Percentiles rank a stretch among this genome's conserved stretches.
Conservation (phyloP, 768 basidiomycete genomes). For the Exsudoporus frostii region DNA sequence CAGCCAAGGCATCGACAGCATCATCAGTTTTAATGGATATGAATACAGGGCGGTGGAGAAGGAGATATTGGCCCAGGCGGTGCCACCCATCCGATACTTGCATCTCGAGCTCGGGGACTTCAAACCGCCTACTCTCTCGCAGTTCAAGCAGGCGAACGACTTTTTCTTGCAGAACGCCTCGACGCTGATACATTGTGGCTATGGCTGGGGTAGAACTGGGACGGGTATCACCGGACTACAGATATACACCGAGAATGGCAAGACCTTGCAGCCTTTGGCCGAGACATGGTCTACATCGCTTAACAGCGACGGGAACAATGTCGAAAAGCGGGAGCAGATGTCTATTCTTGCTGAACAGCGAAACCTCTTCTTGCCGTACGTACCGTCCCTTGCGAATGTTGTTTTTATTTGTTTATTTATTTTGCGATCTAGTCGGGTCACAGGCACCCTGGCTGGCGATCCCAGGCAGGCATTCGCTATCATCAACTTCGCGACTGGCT, state of each 20-base stretch:
- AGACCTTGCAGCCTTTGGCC: not conserved
- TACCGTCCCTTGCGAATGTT: not conserved
- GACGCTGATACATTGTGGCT: slow-evolving; percentile 16
- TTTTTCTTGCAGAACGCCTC: slow-evolving; percentile 10
- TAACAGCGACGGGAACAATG: not conserved
- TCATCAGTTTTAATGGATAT: slow-evolving; percentile 20
- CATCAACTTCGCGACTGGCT: slow-evolving; percentile 8
- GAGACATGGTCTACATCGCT: not conserved
- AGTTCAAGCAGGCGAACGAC: slow-evolving; percentile 14
- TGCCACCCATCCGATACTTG: slow-evolving; percentile 11
- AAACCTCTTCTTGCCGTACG: slow-evolving; percentile 3
- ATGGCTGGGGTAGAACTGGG: slow-evolving; percentile 7
- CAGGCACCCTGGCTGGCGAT: not conserved
- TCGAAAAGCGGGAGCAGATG: slow-evolving; percentile 5
- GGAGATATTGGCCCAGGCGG: not conserved
- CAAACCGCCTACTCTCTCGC: slow-evolving; percentile 15
- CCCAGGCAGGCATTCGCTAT: not conserved
- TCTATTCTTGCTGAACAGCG: slow-evolving; percentile 4
- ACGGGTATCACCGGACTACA: slow-evolving; percentile 10
- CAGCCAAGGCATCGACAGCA: slow-evolving; percentile 14
- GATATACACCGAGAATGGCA: slow-evolving; percentile 1
- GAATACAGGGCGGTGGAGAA: slow-evolving; percentile 10
- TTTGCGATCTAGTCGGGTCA: not conserved
- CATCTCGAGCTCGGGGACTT: slow-evolving; percentile 23
- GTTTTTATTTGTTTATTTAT: not conserved